Evolutionary conservation across 345 rosid genomes (phyloP).

Genomic region (Eucalyptus sideroxylon): DNA sequence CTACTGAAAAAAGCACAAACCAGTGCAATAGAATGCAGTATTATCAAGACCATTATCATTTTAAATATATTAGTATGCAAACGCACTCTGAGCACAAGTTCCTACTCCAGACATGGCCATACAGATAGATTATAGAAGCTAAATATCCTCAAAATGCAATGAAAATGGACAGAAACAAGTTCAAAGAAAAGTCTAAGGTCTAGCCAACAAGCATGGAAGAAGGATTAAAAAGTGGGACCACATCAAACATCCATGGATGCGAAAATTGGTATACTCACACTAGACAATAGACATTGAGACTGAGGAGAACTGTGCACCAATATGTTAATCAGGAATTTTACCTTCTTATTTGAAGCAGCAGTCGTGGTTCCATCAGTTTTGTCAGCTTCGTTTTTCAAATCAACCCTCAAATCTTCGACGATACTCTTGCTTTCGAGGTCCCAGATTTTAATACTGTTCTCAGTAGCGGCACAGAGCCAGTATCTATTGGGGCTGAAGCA

Average conservation of each 20-base stretch:
- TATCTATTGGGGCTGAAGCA: constrained; percentile 98
- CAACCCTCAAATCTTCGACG: constrained; percentile 96
- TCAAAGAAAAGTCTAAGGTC: neutral
- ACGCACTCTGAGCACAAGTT: neutral
- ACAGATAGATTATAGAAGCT: neutral
- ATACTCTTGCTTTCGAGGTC: constrained; percentile 94
- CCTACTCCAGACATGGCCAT: neutral
- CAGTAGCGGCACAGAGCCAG: constrained; percentile 98
- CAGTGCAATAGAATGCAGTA: neutral
- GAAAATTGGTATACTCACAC: neutral
- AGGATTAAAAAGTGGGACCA: neutral
- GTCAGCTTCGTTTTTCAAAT: constrained; percentile 93
- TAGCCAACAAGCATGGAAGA: neutral
- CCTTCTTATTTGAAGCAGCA: constrained; percentile 54
- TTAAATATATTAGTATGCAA: neutral
- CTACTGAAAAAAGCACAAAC: neutral
- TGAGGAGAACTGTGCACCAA: neutral
- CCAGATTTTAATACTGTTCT: constrained; percentile 93
- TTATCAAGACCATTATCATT: neutral
- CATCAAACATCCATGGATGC: constrained; percentile 10
- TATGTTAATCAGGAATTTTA: neutral
- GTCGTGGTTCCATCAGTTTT: constrained; percentile 45
- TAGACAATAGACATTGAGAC: constrained; percentile 9
- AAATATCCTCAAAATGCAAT: neutral
- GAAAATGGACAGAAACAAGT: neutral